Percentiles rank a stretch among this genome's conserved stretches.
Conservation (phyloP, 495 filamentous ascomycete genomes). For the Aspergillus avenaceus region DNA sequence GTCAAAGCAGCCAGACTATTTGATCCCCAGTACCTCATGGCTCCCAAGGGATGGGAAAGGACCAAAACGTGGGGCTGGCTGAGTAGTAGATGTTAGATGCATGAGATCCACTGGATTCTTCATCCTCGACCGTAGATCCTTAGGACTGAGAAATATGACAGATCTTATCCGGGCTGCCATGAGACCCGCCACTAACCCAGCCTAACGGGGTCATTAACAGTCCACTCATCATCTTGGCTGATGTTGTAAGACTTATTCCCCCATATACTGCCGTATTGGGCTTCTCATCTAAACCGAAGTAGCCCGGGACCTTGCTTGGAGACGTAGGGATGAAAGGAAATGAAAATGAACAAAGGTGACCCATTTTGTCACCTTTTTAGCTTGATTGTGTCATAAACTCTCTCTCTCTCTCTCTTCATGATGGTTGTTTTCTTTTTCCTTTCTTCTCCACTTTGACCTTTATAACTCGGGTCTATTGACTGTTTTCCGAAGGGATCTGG, state of each 20-base stretch:
- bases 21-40: not conserved
- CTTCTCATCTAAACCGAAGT: not conserved
- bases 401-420: too few species aligned
- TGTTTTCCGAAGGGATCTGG: slow-evolving; percentile 2
- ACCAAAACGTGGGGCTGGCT: slow-evolving; percentile 21
- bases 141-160: slow-evolving; percentile 36
- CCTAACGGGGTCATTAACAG: not conserved
- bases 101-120: slow-evolving; percentile 16
- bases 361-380: not conserved
- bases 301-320: not conserved
- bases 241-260: not conserved
- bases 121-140: slow-evolving; percentile 14
- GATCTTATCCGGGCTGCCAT: slow-evolving; percentile 25
- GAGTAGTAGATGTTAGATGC: slow-evolving; percentile 16
- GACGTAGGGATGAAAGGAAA: not conserved
- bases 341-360: not conserved
- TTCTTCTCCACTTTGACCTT: slow-evolving; percentile 6
- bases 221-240: not conserved
- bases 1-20: too few species aligned
- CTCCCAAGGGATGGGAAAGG: not conserved
- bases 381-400: not conserved
- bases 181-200: slow-evolving; percentile 9
- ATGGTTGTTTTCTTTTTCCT: too few species aligned
- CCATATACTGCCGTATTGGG: not conserved
- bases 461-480: slow-evolving; percentile 1